phyloP scores from a whole-genome alignment of 768 basidiomycete genomes.

The Collybia sordida region DNA sequence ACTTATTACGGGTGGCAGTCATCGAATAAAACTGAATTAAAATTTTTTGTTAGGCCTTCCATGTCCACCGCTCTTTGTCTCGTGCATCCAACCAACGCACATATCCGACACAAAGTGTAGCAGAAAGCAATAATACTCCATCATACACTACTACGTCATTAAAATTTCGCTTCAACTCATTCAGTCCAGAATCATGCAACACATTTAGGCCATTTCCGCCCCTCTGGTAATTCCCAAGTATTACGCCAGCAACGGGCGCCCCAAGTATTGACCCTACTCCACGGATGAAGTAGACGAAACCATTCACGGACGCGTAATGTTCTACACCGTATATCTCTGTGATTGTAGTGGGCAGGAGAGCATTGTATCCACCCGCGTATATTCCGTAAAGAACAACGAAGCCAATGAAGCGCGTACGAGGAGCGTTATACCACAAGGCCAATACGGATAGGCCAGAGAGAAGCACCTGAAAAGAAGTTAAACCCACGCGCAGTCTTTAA shows the following conservation, averaged over 20 bases:
- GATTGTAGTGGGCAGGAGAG: conserved; percentile 41
- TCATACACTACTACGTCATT: conserved; percentile 38
- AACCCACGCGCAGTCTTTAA: not conserved
- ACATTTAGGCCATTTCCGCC: conserved; percentile 9
- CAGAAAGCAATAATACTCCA: conserved; percentile 31
- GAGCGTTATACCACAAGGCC: conserved; percentile 40
- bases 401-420: conserved; percentile 33
- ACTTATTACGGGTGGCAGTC: too few relatives aligned
- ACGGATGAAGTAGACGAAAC: conserved; percentile 40
- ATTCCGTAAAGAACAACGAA: conserved; percentile 42
- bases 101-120: conserved; percentile 36
- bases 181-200: not conserved
- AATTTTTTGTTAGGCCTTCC: conserved; percentile 34
- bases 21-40: too few relatives aligned
- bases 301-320: conserved; percentile 41
- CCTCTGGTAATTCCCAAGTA: conserved; percentile 30
- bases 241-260: conserved; percentile 40
- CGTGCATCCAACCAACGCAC: conserved; percentile 42
- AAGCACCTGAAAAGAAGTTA: conserved; percentile 26
- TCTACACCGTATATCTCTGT: conserved; percentile 42
- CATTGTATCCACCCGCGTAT: conserved; percentile 44
- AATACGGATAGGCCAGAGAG: conserved; percentile 38
- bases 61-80: conserved; percentile 36
- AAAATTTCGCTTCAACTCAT: conserved; percentile 26
- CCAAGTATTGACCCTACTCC: conserved; percentile 40